Evolutionary conservation across 164 flowering plant species (phyloP), one percentile per base, ranked within the genome.

Genomic region (Tetrastigma voinierianum): DNA sequence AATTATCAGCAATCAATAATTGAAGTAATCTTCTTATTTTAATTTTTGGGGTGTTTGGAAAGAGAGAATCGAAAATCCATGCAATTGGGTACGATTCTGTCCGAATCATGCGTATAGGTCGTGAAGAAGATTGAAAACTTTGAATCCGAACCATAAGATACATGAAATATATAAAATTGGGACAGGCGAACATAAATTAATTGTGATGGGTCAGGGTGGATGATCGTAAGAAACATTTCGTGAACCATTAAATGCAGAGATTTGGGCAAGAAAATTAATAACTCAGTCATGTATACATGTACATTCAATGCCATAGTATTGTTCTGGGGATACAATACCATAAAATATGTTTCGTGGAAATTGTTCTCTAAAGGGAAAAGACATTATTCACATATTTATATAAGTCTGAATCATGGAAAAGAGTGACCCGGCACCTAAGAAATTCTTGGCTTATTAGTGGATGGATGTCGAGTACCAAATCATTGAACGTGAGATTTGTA

Each of bases 171-270:
- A n/a, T n/a, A 32, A 55, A 10, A 10, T 19, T 20, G 15, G 12
- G 58, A 55, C 56, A 53, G 20, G 19, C 56, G 23, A 53, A 53
- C 56, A 53, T 11, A 55, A 55, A 55, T 55, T 55, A 20, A 55
- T 55, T 55, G 58, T 3, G 23, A 2, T 32, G 13, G 14, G 47
- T 24, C 62, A 59, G 10, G 10, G 10, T 40, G 62, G 13, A 9
- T 10, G 20, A 59, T 44, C 20, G 44, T n/a, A 43, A 44, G 62
- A 19, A 43, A 44, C 62, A 59, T 59, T 40, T 18, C 62, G 44
- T 18, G 62, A 20, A 17, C 44, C 12, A 40, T 17, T 43, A 40
- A n/a, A 40, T 59, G 48, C 47, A 2, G 9, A 14, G 20, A n/a
- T n/a, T 59, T 55, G 4, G 58, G 58, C 10, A 53, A 6, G 17